Base-by-base conservation (phyloP, 257 asterid genomes). In the Solanum chiquidenum region DNA sequence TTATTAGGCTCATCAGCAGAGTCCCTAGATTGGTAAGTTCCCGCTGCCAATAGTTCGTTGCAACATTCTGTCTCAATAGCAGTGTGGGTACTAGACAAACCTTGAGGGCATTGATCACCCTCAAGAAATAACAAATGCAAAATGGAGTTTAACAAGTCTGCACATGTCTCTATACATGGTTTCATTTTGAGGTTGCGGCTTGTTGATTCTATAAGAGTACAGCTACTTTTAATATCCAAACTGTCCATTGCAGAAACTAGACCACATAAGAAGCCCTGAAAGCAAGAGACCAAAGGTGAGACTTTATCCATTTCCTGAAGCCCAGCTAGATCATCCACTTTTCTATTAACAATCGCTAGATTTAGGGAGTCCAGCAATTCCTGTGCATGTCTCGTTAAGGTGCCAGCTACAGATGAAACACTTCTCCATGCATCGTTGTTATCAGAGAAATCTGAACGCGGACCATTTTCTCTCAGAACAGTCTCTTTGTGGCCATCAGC, bases 191-290 rank as follows among this genome's bases (percentile, higher is more conserved):
- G 83, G 87, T 93, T 88, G 66, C 64, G 83, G 79, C 91, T 89
- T 86, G 93, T 91, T 44, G 89, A 87, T 77, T 87, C 91, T 62
- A 85, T 37, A 90, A 88, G 88, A 88, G 62, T 35, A 88, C 88
- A 88, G 90, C 88, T 84, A 37, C 86, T 88, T 85, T 13, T 90
- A 64, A 90, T 88, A 73, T 72, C 88, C 87, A 62, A 42, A 62
- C 76, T 90, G 86, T 91, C 92, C 77, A 92, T 83, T 58, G 93
- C 88, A 69, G 93, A 93, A 88, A 95, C 93, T 86, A 95, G 87
- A 34, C 98, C 98, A 93, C 93, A 91, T 76, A 97, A 92, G 72
- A 95, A 90, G 87, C 98, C 98, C 89, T 93, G 96, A 86, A 88
- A 89, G 92, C 97, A 94, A 85, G 98, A 90, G 85, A 93, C 72